Percentiles rank a stretch among this genome's conserved stretches.
Conservation (phyloP, 331 rosid species). For the Erythrophleum ivorense region DNA sequence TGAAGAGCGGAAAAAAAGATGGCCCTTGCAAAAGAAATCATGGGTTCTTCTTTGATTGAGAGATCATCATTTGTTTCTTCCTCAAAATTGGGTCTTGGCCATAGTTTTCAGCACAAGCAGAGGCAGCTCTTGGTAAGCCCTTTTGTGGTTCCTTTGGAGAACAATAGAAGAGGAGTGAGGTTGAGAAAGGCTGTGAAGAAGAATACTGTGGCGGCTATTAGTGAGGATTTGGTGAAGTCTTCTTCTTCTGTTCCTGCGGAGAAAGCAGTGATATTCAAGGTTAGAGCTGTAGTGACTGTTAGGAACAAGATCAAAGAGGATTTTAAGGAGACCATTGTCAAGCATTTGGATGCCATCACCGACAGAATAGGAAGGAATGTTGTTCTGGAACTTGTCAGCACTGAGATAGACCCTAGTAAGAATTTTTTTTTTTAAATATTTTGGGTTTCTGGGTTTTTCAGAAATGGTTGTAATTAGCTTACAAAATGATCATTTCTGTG, state of each 20-base stretch:
- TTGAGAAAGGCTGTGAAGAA: conserved; percentile 48
- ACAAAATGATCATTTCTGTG: not conserved
- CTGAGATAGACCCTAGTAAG: conserved; percentile 78
- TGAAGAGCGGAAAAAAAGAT: conserved; percentile 38
- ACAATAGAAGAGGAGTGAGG: conserved; percentile 36
- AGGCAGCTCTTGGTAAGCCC: conserved; percentile 44
- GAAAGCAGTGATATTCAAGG: conserved; percentile 71
- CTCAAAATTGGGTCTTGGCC: conserved; percentile 42
- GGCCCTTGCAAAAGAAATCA: conserved; percentile 66
- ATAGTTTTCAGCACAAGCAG: conserved; percentile 30
- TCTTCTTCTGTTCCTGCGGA: conserved; percentile 42
- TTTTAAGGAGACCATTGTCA: conserved; percentile 62
- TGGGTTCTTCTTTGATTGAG: conserved; percentile 55
- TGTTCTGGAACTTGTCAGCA: conserved; percentile 73
- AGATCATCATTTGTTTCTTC: conserved; percentile 47
- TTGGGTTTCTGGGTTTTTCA: not conserved
- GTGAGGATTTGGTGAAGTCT: conserved; percentile 64
- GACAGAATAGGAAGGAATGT: conserved; percentile 76
- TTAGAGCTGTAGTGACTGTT: conserved; percentile 83
- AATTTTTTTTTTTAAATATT: not conserved
- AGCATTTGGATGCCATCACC: conserved; percentile 67
- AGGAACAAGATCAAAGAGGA: conserved; percentile 82
- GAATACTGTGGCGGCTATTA: conserved; percentile 70
- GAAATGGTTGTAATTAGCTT: not conserved
- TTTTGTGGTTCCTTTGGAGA: conserved; percentile 41